Conservation (phyloP, 2,329 filamentous ascomycete genomes). For the Aspergillus chevalieri region DNA sequence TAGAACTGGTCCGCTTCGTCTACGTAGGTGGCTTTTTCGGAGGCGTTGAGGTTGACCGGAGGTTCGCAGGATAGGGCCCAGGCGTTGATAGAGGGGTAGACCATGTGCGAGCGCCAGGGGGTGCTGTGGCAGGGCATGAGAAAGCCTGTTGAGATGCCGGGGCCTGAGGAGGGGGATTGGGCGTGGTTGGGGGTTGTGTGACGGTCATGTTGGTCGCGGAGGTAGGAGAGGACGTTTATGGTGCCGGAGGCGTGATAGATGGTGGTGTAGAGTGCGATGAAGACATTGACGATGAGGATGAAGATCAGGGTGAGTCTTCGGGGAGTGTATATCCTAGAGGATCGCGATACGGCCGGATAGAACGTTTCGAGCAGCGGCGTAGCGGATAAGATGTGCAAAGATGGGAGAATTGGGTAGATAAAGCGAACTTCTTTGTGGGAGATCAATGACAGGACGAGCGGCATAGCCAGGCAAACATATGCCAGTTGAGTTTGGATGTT, state of each 20-base stretch:
- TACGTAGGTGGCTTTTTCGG: constrained; percentile 62
- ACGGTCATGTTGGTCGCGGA: constrained; percentile 66
- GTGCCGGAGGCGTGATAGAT: constrained; percentile 75
- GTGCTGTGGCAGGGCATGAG: constrained; percentile 95
- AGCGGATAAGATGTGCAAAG: constrained; percentile 75
- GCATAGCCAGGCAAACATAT: constrained; percentile 54
- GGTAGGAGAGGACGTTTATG: constrained; percentile 64
- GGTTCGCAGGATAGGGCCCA: constrained; percentile 90
- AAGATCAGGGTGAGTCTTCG: constrained; percentile 50
- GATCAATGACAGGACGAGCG: constrained; percentile 64
- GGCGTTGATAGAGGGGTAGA: constrained; percentile 67
- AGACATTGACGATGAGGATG: constrained; percentile 60
- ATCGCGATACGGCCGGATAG: constrained; percentile 35
- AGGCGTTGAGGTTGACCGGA: constrained; percentile 60
- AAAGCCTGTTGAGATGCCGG: constrained; percentile 60
- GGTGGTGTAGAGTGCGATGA: constrained; percentile 68
- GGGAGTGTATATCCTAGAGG: constrained; percentile 33
- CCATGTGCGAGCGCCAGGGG: constrained; percentile 83
- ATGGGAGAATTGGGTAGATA: constrained; percentile 83
- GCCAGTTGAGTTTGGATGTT: constrained; percentile 51
- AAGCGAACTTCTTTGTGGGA: constrained; percentile 97
- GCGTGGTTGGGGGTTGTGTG: constrained; percentile 42
- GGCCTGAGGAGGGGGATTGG: constrained; percentile 22
- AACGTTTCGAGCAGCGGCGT: constrained; percentile 63
- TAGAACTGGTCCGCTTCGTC: constrained; percentile 95